Percentiles rank a stretch among this genome's conserved stretches.
These are phyloP conservation scores for Phycomyces blakesleeanus DNA, from an alignment of 192 early-diverging fungal species.

Conservation along the genomic window DNA sequence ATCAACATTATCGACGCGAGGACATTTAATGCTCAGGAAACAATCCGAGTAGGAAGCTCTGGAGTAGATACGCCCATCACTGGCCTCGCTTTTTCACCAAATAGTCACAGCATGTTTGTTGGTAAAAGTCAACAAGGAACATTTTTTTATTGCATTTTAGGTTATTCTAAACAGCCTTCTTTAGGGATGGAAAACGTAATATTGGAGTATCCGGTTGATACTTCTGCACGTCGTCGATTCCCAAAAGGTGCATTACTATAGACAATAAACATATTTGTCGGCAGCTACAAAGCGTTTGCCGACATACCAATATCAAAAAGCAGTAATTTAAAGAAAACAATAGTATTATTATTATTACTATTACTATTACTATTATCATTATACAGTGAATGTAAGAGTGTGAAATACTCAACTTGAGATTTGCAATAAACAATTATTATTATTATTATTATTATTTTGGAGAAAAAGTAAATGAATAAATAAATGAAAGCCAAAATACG, in stretches of 20 bases:
- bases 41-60: conserved; percentile 69
- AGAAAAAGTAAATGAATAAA: no score
- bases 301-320: no score
- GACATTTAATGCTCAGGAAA: conserved; percentile 78
- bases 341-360: no score
- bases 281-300: no score
- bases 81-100: conserved; percentile 79
- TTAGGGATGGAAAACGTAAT: conserved; percentile 78
- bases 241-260: conserved; percentile 74
- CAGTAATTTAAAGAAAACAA: no score
- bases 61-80: conserved; percentile 76
- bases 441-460: no score
- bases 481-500: no score
- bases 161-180: background rate
- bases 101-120: conserved; percentile 82
- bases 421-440: no score
- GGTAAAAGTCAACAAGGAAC: conserved; percentile 47
- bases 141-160: background rate
- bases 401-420: no score
- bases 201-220: conserved; percentile 81
- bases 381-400: no score
- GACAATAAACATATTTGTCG: conserved; percentile 4
- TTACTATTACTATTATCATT: no score
- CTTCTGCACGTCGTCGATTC: conserved; percentile 74
- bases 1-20: conserved; percentile 89